phyloP scores from a whole-genome alignment of 2,329 filamentous ascomycete species.

The Pezicula carpinea region DNA sequence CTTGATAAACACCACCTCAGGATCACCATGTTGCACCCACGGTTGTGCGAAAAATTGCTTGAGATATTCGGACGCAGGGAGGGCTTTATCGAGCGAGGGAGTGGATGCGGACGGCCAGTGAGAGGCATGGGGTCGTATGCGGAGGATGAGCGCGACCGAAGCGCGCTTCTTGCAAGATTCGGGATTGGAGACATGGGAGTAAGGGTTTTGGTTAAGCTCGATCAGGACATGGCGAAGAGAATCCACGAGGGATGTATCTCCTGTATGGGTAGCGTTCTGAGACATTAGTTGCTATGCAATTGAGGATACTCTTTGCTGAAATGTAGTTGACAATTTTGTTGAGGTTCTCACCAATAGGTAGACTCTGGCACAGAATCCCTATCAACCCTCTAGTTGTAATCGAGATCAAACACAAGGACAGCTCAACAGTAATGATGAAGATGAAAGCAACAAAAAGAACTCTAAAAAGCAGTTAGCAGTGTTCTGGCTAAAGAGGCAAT shows the following conservation, averaged over 20 bases:
- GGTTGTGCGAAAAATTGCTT: slow-evolving; percentile 56
- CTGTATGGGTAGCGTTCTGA: too few relatives aligned
- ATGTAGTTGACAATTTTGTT: too few relatives aligned
- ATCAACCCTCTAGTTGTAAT: too few relatives aligned
- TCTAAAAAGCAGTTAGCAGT: too few relatives aligned
- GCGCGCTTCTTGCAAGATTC: slow-evolving; percentile 40
- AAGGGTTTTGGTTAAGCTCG: slow-evolving; percentile 38
- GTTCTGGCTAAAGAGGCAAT: too few relatives aligned
- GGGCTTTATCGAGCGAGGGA: slow-evolving; percentile 19
- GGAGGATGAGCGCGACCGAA: slow-evolving; percentile 61
- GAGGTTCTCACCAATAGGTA: too few relatives aligned
- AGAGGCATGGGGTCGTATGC: slow-evolving; percentile 52
- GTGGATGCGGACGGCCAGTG: slow-evolving; percentile 44
- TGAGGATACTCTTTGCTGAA: too few relatives aligned
- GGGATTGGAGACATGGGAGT: slow-evolving; percentile 43
- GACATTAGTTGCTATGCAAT: too few relatives aligned
- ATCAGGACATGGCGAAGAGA: slow-evolving; percentile 19
- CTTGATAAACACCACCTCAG: slow-evolving; percentile 69
- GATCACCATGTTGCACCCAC: slow-evolving; percentile 62
- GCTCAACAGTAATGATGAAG: too few relatives aligned
- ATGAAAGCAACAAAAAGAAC: too few relatives aligned
- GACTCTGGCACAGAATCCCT: too few relatives aligned
- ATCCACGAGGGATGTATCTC: slow-evolving; percentile 27
- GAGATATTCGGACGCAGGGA: slow-evolving; percentile 35
- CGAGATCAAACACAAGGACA: too few relatives aligned